Base-by-base conservation (phyloP, 2,329 filamentous ascomycete species). In the Xylaria polymorpha region DNA sequence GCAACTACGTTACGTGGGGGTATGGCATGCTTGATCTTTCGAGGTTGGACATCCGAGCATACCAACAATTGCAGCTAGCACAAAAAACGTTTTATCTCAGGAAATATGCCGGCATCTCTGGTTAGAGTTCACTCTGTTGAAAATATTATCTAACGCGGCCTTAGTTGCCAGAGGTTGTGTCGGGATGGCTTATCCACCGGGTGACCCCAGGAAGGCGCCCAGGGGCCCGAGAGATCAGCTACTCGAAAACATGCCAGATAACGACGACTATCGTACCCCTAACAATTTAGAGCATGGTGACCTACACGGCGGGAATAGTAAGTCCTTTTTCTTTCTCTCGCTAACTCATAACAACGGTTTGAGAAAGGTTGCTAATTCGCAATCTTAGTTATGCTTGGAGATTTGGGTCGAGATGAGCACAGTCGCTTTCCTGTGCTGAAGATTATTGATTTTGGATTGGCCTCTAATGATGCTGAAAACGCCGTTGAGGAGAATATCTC, bases 111-210 rank as follows among this genome's bases (percentile, higher is more conserved):
- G 20, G 9, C 8, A 14, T 14, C 20, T n/a, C n/a, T n/a, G n/a
- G 15, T 32, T 39, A 5, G 10, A 35, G 5, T 39, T 18, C 4
- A 3, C 6, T 18, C 25, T 14, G 1, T 51, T 51, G 8, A 15
- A 41, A 43, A 12, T 1, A 53, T 44, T 4, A 44, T 44, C 60
- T 62, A 53, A 62, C 37, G 53, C 5, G 15, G 3, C 6, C 14
- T 15, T 55, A 53, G 48, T 53, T 53, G 22, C 15, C 15, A 53
- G 37, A 18, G 60, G 4, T 43, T 62, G 35, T 53, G n/a, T 62
- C 18, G 48, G 37, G 48, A 43, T 62, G 22, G 60, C 60, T 44
- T 62, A 62, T 44, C 48, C 60, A 35, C 60, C 48, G 5, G 48
- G 48, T 32, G 12, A 44, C 15, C 58, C 2, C 32, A 41, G 1